Evolutionary conservation across 208 protist species (phyloP).

Genomic region (Trypanosoma cruzi): DNA sequence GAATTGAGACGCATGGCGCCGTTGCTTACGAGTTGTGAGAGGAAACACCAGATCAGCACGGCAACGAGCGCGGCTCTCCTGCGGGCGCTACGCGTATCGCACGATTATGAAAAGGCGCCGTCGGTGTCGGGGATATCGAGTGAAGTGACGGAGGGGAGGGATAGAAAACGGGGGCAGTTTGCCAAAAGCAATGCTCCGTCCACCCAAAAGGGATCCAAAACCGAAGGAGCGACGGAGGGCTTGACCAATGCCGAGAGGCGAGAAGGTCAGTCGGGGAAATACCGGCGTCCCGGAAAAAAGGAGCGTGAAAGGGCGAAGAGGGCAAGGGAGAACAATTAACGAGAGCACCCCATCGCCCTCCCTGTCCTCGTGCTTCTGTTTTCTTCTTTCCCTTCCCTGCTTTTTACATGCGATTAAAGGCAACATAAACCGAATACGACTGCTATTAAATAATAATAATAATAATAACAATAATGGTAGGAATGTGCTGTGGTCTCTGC

Average conservation of each 20-base stretch:
- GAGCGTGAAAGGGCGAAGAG: slow-evolving; percentile 33
- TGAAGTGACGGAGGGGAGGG: slow-evolving; percentile 25
- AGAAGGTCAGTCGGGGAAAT: not conserved
- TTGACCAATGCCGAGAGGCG: not conserved
- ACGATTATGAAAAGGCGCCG: slow-evolving; percentile 33
- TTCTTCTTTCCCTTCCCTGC: not conserved
- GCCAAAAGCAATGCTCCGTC: not conserved
- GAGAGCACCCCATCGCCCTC: not conserved
- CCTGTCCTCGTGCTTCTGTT: not conserved
- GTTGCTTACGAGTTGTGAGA: slow-evolving; percentile 29
- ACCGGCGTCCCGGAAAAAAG: slow-evolving; percentile 52
- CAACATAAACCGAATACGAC: not conserved
- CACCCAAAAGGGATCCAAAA: not conserved
- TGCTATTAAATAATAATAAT: not conserved
- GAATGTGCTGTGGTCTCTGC: too few species aligned
- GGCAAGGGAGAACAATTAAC: not conserved
- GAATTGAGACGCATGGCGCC: slow-evolving; percentile 90
- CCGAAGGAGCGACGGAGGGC: slow-evolving; percentile 10
- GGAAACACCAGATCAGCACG: not conserved
- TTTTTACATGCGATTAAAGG: not conserved
- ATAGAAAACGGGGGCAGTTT: slow-evolving; percentile 16
- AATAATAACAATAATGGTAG: not conserved
- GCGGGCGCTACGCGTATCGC: slow-evolving; percentile 42
- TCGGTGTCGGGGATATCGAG: not conserved
- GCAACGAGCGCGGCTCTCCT: slow-evolving; percentile 34